Conservation (phyloP, 2,329 filamentous ascomycete species). For the Fusarium sp. region DNA sequence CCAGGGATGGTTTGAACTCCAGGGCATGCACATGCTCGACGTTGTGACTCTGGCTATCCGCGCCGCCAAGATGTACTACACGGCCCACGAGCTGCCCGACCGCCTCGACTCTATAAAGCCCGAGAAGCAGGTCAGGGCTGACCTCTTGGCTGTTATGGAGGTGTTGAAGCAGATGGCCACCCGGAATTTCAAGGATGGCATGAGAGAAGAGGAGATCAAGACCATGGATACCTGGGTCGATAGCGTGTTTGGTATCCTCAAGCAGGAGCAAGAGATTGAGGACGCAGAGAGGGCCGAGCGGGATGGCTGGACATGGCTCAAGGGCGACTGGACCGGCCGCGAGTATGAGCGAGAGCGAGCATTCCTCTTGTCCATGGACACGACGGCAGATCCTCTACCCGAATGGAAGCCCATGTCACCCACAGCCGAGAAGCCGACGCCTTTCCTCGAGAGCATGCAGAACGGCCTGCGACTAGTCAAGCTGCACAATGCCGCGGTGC, state of each 20-base stretch:
- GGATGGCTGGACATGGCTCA: slow-evolving; percentile 83
- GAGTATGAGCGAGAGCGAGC: slow-evolving; percentile 83
- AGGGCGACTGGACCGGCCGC: slow-evolving; percentile 78
- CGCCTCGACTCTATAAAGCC: slow-evolving; percentile 87
- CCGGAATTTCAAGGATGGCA: slow-evolving; percentile 85
- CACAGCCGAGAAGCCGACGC: slow-evolving; percentile 68
- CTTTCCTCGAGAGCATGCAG: slow-evolving; percentile 79
- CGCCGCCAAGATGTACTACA: slow-evolving; percentile 96
- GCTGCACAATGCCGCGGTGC: slow-evolving; percentile 90
- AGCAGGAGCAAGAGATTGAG: slow-evolving; percentile 81
- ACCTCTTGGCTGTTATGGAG: slow-evolving; percentile 88
- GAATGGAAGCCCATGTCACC: slow-evolving; percentile 68
- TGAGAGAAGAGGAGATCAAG: slow-evolving; percentile 81
- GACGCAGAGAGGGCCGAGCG: slow-evolving; percentile 77
- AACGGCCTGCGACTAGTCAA: slow-evolving; percentile 85
- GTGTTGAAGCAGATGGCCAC: slow-evolving; percentile 92
- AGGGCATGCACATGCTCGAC: slow-evolving; percentile 92
- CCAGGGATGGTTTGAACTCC: slow-evolving; percentile 84
- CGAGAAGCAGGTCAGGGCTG: slow-evolving; percentile 85
- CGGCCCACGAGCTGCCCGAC: slow-evolving; percentile 87
- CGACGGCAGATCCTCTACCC: slow-evolving; percentile 70
- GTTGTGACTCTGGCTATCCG: slow-evolving; percentile 95
- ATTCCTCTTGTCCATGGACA: slow-evolving; percentile 83
- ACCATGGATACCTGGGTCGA: slow-evolving; percentile 83
- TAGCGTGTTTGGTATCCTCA: slow-evolving; percentile 80